Conservation (phyloP, 768 basidiomycete species). For the Cyathus striatus region DNA sequence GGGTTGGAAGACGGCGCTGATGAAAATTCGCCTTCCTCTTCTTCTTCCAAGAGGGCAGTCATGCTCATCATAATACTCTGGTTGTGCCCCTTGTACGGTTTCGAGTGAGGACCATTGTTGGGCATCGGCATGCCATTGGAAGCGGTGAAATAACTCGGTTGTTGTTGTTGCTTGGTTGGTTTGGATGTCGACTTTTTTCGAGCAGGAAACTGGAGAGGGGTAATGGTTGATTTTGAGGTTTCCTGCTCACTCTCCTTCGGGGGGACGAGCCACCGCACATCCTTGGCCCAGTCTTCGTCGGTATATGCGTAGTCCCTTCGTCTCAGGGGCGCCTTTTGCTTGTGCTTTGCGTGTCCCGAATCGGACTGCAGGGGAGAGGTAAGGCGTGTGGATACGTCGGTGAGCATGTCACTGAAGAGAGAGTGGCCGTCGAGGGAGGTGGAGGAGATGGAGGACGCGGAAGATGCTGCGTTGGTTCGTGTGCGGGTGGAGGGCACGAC, state of each 20-base stretch:
- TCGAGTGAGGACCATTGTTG: background rate
- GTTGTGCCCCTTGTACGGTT: background rate
- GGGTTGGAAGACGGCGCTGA: background rate
- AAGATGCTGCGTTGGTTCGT: no score
- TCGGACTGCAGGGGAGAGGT: no score
- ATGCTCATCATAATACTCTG: slow-evolving; percentile 45
- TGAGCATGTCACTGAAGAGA: no score
- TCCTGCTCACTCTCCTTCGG: slow-evolving; percentile 6
- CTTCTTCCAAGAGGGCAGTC: slow-evolving; percentile 48
- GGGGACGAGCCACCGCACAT: slow-evolving; percentile 59
- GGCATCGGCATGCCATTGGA: background rate
- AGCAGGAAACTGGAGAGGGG: background rate
- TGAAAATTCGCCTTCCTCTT: slow-evolving; percentile 30
- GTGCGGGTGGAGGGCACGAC: no score
- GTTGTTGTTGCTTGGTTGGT: slow-evolving; percentile 3
- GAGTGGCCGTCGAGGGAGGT: no score
- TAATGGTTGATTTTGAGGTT: slow-evolving; percentile 12
- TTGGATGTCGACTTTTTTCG: background rate
- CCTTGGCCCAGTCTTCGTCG: slow-evolving; percentile 63
- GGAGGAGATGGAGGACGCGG: no score
- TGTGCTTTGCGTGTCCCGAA: no score
- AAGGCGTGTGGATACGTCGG: no score
- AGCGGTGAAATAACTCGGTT: background rate
- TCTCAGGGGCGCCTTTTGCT: no score
- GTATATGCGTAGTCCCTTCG: slow-evolving; percentile 29